These are phyloP conservation scores for Cruciata laevipes DNA, from an alignment of 257 asterid species.

Conservation along the genomic window DNA sequence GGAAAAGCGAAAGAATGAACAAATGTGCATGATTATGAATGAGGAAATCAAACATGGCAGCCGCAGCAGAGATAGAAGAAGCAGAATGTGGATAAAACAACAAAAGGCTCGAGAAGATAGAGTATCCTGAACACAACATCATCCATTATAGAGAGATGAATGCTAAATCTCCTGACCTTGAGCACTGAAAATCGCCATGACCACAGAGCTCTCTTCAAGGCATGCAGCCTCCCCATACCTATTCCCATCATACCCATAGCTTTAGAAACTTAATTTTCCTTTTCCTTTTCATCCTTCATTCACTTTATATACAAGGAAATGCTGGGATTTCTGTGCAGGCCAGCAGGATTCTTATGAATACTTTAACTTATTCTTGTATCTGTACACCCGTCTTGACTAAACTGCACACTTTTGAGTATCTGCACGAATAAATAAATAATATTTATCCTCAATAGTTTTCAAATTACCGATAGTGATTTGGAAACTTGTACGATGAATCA, in stretches of 20 bases:
- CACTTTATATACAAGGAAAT: background rate
- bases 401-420: no score
- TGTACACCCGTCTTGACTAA: no score
- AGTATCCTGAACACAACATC: conserved; percentile 41
- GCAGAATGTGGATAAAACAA: conserved; percentile 43
- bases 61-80: conserved; percentile 35
- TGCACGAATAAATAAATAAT: no score
- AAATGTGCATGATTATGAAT: background rate
- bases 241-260: background rate
- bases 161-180: conserved; percentile 23
- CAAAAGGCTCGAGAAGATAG: conserved; percentile 37
- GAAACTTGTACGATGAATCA: no score
- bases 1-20: background rate
- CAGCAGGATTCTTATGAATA: background rate
- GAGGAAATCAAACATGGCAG: conserved; percentile 8
- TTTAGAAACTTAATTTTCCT: background rate
- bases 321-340: conserved; percentile 9
- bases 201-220: conserved; percentile 26
- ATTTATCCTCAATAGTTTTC: no score
- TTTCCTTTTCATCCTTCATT: background rate
- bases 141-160: conserved; percentile 30
- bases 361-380: background rate
- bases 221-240: conserved; percentile 22
- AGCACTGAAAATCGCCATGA: conserved; percentile 22
- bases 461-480: no score